Evolutionary conservation across 352 stramenopile species (phyloP), one percentile per base, ranked within the genome.

Genomic region (Globisporangium ultimum): DNA sequence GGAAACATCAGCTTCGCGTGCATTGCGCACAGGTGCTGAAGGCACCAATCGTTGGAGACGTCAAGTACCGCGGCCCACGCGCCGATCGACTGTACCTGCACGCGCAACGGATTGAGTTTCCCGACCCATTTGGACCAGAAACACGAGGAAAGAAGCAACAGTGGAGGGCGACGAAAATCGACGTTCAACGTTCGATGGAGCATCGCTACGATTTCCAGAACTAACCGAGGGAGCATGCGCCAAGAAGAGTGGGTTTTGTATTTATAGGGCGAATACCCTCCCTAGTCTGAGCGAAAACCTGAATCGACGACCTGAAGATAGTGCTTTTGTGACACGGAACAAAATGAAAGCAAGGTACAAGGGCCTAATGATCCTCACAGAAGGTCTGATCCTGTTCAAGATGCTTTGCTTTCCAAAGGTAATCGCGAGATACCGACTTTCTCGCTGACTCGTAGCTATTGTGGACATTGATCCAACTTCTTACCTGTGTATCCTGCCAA

Each of bases 1-100:
- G 82, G 22, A 91, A 89, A 53, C 82, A 87, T 32, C 82, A 89
- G 59, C 61, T 89, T 5, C 82, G 82, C 0, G 61, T 88, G 38
- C 82, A 91, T 53, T 89, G 78, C 17, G 65, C 78, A 5, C 41
- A 74, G 15, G 59, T 53, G 2, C 42, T 91, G 12, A 17, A 62
- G 2, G 58, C 74, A 0, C 78, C 82, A 11, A 87, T 91, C 28
- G 63, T 89, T 0, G 82, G 82, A 0, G 82, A 91, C 42, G 7
- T 7, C 14, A 80, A 74, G 45, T 77, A 89, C 45, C 65, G 67
- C 15, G 65, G 66, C 2, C 46, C 38, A 11, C 22, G 28, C 41
- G 58, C 66, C 9, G 55, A 70, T 42, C 64, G 82, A 15, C 40
- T 91, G 24, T 80, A 77, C 36, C 72, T 91, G 24, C 81, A 89